These are phyloP conservation scores for Lomentospora prolificans DNA, from an alignment of 2,329 filamentous ascomycete species.

Conservation along the genomic window DNA sequence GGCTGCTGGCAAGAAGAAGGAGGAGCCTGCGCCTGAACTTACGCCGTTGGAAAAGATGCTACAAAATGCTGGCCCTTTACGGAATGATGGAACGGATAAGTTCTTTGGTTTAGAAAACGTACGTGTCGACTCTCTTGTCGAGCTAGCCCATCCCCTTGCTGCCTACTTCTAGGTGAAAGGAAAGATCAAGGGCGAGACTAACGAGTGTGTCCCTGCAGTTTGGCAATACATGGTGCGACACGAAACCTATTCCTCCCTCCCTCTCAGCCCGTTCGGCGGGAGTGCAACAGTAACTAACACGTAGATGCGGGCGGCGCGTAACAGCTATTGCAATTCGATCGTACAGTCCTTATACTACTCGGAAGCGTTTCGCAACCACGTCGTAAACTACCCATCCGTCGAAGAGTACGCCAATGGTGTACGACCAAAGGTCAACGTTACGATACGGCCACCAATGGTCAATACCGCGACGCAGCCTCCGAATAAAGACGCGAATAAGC, in stretches of 20 bases:
- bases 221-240: conserved; percentile 84
- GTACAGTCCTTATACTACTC: conserved; percentile 96
- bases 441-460: conserved; percentile 46
- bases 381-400: conserved; percentile 79
- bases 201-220: conserved; percentile 47
- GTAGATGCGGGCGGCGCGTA: background rate
- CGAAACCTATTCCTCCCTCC: background rate
- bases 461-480: background rate
- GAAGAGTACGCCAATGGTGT: conserved; percentile 57
- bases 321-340: conserved; percentile 95
- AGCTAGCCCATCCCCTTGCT: conserved; percentile 14
- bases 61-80: conserved; percentile 67
- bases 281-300: background rate
- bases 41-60: conserved; percentile 67
- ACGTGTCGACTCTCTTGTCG: conserved; percentile 27
- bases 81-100: conserved; percentile 87
- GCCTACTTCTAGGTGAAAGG: background rate
- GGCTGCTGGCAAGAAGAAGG: conserved; percentile 42
- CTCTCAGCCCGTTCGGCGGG: background rate
- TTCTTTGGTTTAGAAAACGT: conserved; percentile 99
- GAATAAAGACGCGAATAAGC: conserved; percentile 46
- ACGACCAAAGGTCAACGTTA: conserved; percentile 46
- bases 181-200: background rate
- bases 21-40: conserved; percentile 46
- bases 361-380: conserved; percentile 82